Evolutionary conservation across 805 yeast genomes (phyloP).

Genomic region (Yamadazyma sp.): DNA sequence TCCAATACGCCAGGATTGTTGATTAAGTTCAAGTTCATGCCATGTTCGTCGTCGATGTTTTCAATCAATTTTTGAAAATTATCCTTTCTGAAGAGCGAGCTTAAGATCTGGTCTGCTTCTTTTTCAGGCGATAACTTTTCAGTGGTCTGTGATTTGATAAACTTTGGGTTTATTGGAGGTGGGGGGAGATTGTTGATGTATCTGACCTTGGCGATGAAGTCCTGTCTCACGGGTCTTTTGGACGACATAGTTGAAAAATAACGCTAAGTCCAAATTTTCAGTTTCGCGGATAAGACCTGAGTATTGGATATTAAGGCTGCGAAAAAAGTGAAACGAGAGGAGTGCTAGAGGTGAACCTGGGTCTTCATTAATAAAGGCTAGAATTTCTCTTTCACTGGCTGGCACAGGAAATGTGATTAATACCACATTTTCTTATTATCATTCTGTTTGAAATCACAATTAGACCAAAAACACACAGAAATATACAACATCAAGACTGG

Average conservation of each 20-base stretch:
- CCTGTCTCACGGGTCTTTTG: constrained; percentile 55
- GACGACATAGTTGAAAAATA: constrained; percentile 18
- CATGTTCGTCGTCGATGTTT: constrained; percentile 59
- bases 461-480: too few species aligned
- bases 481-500: too few species aligned
- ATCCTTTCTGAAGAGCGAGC: constrained; percentile 73
- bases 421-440: too few species aligned
- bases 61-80: constrained; percentile 62
- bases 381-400: too few species aligned
- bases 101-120: constrained; percentile 52
- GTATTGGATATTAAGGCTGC: too few species aligned
- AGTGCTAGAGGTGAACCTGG: too few species aligned
- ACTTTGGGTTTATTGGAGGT: constrained; percentile 88
- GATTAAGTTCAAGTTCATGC: constrained; percentile 75
- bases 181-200: constrained; percentile 89
- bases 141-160: constrained; percentile 54
- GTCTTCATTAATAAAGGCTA: too few species aligned
- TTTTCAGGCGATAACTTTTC: constrained; percentile 34
- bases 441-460: too few species aligned
- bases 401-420: too few species aligned
- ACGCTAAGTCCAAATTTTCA: too few species aligned
- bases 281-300: too few species aligned
- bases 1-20: constrained; percentile 68
- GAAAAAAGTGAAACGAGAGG: too few species aligned
- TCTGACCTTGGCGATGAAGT: constrained; percentile 76